Conservation (phyloP, 345 rosid genomes). For the Gossypium australe region DNA sequence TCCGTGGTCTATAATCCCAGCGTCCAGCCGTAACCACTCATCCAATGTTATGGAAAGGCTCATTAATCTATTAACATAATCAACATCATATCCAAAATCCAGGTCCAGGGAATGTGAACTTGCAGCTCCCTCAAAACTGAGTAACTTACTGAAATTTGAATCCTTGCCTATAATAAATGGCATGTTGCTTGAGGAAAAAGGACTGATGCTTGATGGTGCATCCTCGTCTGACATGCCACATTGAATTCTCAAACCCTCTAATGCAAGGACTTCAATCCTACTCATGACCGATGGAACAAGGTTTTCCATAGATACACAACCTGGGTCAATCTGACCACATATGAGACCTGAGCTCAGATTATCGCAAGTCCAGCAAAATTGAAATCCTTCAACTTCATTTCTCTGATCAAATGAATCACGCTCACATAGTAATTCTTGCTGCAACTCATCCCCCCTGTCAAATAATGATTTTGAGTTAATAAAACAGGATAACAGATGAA, state of each 20-base stretch:
- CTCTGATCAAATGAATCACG: constrained; percentile 6
- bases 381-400: constrained; percentile 16
- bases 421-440: constrained; percentile 13
- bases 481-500: neutral
- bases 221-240: constrained; percentile 55
- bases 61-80: constrained; percentile 34
- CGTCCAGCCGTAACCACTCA: constrained; percentile 60
- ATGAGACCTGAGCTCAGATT: constrained; percentile 5
- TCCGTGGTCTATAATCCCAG: constrained; percentile 26
- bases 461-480: constrained; percentile 12
- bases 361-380: constrained; percentile 8
- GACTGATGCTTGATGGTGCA: constrained; percentile 41
- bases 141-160: constrained; percentile 9
- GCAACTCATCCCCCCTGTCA: constrained; percentile 21
- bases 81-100: constrained; percentile 23
- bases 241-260: constrained; percentile 68
- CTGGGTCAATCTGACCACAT: constrained; percentile 13
- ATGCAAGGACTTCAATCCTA: constrained; percentile 45
- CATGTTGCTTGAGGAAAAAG: constrained; percentile 16
- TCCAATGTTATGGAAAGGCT: constrained; percentile 43
- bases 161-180: neutral
- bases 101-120: constrained; percentile 17
- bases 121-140: constrained; percentile 19
- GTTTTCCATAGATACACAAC: constrained; percentile 32
- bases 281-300: constrained; percentile 38